These are phyloP conservation scores for Strobilomyces confusus DNA, from an alignment of 768 basidiomycete genomes.

Conservation along the genomic window DNA sequence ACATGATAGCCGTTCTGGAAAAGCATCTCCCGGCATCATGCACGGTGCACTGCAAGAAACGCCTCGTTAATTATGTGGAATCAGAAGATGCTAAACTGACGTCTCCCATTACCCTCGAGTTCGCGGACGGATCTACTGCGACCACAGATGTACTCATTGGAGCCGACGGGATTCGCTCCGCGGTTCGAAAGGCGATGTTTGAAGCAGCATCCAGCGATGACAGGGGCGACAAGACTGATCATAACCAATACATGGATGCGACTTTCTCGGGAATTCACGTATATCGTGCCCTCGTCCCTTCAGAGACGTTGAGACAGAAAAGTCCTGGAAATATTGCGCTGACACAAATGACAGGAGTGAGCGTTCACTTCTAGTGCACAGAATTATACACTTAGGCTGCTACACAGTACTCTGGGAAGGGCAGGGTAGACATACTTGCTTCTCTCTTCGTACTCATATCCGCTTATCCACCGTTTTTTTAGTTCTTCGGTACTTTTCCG, in stretches of 20 bases:
- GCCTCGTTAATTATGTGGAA: conserved; percentile 17
- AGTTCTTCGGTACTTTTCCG: conserved; percentile 42
- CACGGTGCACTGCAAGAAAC: conserved; percentile 15
- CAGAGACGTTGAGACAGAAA: conserved; percentile 26
- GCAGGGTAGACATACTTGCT: background rate
- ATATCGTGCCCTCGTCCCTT: conserved; percentile 38
- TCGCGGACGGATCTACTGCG: conserved; percentile 15
- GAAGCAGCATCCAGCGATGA: conserved; percentile 8
- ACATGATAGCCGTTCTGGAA: conserved; percentile 19
- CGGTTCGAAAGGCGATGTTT: conserved; percentile 24
- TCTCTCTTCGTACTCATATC: background rate
- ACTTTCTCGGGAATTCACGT: conserved; percentile 39
- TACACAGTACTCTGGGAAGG: conserved; percentile 12
- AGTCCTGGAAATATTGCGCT: conserved; percentile 23
- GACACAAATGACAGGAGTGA: conserved; percentile 17
- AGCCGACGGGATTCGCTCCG: conserved; percentile 41
- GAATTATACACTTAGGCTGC: conserved; percentile 5
- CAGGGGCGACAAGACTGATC: background rate
- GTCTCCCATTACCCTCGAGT: conserved; percentile 6
- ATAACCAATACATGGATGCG: conserved; percentile 22
- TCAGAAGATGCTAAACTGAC: conserved; percentile 25
- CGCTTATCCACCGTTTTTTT: background rate
- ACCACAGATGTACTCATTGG: conserved; percentile 43
- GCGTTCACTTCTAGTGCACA: background rate
- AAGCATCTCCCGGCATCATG: conserved; percentile 17